Evolutionary conservation across 371 early-diverging fungal species (phyloP), one percentile per base, ranked within the genome.

Genomic region (Mortierella sp.): DNA sequence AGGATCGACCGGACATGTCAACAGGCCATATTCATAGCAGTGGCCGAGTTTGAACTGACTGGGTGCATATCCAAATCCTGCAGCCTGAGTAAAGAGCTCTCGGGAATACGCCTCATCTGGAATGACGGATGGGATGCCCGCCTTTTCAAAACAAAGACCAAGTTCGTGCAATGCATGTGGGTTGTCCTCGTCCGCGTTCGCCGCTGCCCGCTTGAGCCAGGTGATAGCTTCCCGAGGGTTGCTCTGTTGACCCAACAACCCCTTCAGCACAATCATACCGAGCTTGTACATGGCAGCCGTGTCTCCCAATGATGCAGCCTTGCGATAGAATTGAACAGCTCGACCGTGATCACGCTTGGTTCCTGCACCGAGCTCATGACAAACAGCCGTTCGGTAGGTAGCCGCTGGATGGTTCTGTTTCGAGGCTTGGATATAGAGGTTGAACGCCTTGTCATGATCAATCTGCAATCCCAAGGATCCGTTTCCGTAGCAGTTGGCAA

Each of bases 201-300:
- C 88, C 0, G 95, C 94, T 2, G 97, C 96, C 16, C 96, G 86
- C 82, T 95, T 96, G 55, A 97, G 86, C 98, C 96, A 96, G 21
- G 91, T 93, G 28, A 96, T 83, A 26, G 92, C 98, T 68, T 98
- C 97, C n/a, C 94, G 86, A 24, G 91, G 92, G 58, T 91, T 89
- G 38, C 82, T 58, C 0, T 86, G 66, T 54, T 90, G 88, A 5
- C 87, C 89, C 58, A 93, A 83, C 65, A 87, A 72, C 0, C 97
- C 97, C 67, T 93, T 90, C 73, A 96, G 69, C 55, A 95, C 59
- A 16, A 94, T 86, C 81, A 95, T 88, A 9, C 97, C 98, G 16
- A 97, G 82, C 81, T 97, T 97, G 86, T 95, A 96, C 97, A 98
- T 97, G 34, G 96, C 97, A 0, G 91, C 88, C 18, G 93, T 90